Percentiles rank a stretch among this genome's conserved stretches.
phyloP scores from a whole-genome alignment of 1,284 basidiomycete species.

The Ceratobasidium papillatum region DNA sequence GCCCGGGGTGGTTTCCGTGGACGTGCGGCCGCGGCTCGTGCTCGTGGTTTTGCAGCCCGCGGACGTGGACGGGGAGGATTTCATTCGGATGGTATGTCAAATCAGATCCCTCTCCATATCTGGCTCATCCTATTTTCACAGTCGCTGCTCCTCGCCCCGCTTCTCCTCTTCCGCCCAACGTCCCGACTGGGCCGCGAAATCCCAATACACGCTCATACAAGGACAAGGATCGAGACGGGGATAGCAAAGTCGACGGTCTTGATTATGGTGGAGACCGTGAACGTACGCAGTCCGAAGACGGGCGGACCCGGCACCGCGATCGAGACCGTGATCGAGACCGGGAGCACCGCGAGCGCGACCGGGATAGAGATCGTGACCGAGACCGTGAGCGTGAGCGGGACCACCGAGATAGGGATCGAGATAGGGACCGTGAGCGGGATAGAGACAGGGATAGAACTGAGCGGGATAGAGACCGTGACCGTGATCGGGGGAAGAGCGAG shows the following conservation, averaged over 20 bases:
- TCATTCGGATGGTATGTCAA: conserved; percentile 46
- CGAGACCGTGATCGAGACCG: conserved; percentile 42
- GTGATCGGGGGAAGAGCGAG: conserved; percentile 42
- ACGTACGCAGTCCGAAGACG: conserved; percentile 53
- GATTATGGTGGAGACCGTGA: conserved; percentile 75
- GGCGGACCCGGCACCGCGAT: conserved; percentile 56
- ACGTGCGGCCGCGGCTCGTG: conserved; percentile 37
- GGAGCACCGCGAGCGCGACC: conserved; percentile 39
- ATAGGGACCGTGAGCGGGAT: conserved; percentile 36
- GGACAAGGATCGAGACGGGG: conserved; percentile 84
- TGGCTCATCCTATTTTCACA: conserved; percentile 48
- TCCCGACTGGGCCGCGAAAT: conserved; percentile 84
- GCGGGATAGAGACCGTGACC: conserved; percentile 41
- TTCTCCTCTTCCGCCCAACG: conserved; percentile 80
- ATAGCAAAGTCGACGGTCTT: conserved; percentile 81
- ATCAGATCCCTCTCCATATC: background rate
- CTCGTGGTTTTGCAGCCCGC: conserved; percentile 47
- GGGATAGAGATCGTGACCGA: conserved; percentile 43
- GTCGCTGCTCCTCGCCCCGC: conserved; percentile 66
- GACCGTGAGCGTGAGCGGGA: conserved; percentile 35
- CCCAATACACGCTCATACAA: conserved; percentile 65
- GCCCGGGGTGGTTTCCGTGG: conserved; percentile 36
- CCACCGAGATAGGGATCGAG: conserved; percentile 40
- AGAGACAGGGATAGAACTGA: conserved; percentile 40
- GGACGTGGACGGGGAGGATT: conserved; percentile 54